A percentile compares a stretch with the other conserved stretches of the same genome.
phyloP scores from a whole-genome alignment of 768 basidiomycete genomes.

The Lactifluus subvellereus region DNA sequence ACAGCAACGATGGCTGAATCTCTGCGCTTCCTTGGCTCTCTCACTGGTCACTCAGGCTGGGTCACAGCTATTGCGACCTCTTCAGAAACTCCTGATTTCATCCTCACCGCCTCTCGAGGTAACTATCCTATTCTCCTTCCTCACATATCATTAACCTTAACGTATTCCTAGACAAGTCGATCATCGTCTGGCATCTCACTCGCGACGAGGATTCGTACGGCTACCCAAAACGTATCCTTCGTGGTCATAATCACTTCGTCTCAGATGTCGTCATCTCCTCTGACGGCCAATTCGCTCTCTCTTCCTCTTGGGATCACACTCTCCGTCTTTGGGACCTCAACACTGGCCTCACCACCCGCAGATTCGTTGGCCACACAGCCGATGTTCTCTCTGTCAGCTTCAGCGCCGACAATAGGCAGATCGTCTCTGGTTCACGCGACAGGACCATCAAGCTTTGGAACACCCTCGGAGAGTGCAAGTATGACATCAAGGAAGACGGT shows the following conservation, averaged over 20 bases:
- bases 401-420: conserved; percentile 99
- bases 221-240: conserved; percentile 94
- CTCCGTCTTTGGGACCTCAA: conserved; percentile 99
- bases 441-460: conserved; percentile 99
- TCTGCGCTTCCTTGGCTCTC: conserved; percentile 59
- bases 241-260: conserved; percentile 99
- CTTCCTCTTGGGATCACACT: conserved; percentile 99
- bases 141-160: conserved; percentile 21
- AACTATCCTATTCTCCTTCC: conserved; percentile 25
- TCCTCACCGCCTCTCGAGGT: conserved; percentile 98
- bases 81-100: conserved; percentile 98
- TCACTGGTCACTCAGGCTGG: conserved; percentile 94
- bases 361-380: conserved; percentile 96
- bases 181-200: conserved; percentile 99
- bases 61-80: conserved; percentile 98
- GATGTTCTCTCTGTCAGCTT: conserved; percentile 99
- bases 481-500: conserved; percentile 98
- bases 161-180: conserved; percentile 80
- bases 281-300: conserved; percentile 98
- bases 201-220: conserved; percentile 89
- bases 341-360: conserved; percentile 91
- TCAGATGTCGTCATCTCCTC: conserved; percentile 99
- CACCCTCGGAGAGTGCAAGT: conserved; percentile 99
- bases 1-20: conserved; percentile 23
- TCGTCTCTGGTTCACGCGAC: conserved; percentile 98